Base-by-base conservation (phyloP, 2,329 filamentous ascomycete species). In the Coleophoma cylindrospora region DNA sequence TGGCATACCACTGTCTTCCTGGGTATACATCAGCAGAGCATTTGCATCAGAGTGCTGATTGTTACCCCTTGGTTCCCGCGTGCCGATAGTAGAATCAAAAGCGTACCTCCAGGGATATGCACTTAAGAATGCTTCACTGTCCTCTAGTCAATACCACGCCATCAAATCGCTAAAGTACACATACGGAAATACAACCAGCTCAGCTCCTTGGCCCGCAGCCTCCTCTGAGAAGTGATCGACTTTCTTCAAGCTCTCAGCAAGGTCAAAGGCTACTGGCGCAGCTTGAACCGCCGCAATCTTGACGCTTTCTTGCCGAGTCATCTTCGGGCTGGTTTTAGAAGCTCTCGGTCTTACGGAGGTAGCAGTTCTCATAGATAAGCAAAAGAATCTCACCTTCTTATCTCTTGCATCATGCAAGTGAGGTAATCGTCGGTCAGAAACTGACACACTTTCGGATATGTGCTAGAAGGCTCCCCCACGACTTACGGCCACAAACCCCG, bases 1-100 rank as follows among this genome's bases (percentile, higher is more conserved):
- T 69, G 10, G 66, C 66, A 48, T 66, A 72, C 70, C 69, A 72
- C 50, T 68, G 57, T 17, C 69, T 64, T n/a, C 70, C 69, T 70
- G 12, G 13, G 7, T 17, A 12, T 38, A n/a, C 9, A 27, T 27
- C 27, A 27, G 27, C 27, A 27, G 27, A 27, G 9, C 9, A 10
- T 7, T 27, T 3, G 27, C 9, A 27, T 8, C 27, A 27, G 27
- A 27, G 27, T 10, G 27, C 27, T 27, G 27, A 10, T 27, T 27
- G 7, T 38, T 55, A 68, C 68, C 68, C 54, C 67, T 62, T 14
- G 62, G 63, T 52, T 70, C 68, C 22, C 68, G 60, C 9, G 66
- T 63, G 27, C 68, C 68, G 54, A 71, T 63, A 5, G 68, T 70
- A 19, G 64, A 58, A 57, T 70, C 68, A 48, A 70, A 70, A n/a